Conservation (phyloP, 225 moss, liverwort and hornwort genomes). For the Sphagnum tenellum region DNA sequence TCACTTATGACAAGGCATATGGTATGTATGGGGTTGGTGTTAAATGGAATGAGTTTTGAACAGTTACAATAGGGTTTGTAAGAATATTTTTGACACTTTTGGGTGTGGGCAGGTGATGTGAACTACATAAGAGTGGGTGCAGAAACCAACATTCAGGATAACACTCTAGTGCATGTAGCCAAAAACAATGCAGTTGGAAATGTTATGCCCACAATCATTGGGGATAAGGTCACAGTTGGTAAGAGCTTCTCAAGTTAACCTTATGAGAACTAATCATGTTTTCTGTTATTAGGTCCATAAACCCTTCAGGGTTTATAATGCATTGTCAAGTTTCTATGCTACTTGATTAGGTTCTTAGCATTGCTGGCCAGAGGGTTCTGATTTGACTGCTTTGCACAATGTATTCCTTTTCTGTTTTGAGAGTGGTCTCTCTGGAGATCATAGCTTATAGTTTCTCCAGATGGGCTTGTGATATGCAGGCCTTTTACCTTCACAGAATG, state of each 20-base stretch:
- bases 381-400: neutral
- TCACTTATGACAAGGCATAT: neutral
- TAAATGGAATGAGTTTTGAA: neutral
- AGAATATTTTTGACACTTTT: neutral
- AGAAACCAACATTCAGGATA: slow-evolving; percentile 96
- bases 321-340: too few relatives aligned
- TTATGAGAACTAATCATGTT: neutral
- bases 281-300: neutral
- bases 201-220: slow-evolving; percentile 61
- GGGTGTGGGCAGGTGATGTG: slow-evolving; percentile 42
- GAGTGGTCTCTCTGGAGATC: neutral
- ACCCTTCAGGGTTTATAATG: too few relatives aligned
- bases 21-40: too few relatives aligned
- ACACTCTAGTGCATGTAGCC: slow-evolving; percentile 70
- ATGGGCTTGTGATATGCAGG: too few relatives aligned
- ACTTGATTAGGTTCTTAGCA: too few relatives aligned
- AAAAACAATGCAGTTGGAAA: slow-evolving; percentile 55
- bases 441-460: too few relatives aligned
- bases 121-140: slow-evolving; percentile 72
- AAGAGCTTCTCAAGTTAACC: slow-evolving; percentile 7
- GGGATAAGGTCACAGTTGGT: slow-evolving; percentile 90
- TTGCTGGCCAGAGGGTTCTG: too few relatives aligned
- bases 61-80: neutral
- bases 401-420: neutral
- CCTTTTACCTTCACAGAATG: neutral